These are phyloP conservation scores for Lolium multiflorum DNA, from an alignment of 176 grass and related monocot species.

Conservation along the genomic window DNA sequence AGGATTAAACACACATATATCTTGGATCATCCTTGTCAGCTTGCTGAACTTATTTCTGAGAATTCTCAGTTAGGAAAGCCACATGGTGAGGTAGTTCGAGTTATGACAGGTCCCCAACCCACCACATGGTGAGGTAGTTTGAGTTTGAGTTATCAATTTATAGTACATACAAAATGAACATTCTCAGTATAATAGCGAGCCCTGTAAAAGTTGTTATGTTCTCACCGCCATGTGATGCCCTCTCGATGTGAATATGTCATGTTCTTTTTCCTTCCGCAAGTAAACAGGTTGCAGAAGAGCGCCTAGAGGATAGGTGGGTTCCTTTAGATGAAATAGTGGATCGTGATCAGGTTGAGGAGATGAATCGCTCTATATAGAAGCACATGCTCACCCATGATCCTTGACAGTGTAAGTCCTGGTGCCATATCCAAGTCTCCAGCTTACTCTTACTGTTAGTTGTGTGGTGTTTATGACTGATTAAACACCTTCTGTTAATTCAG, in stretches of 20 bases:
- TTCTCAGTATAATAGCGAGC: too few relatives aligned
- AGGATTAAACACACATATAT: slow-evolving; percentile 97
- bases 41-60: slow-evolving; percentile 73
- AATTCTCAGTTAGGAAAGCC: slow-evolving; percentile 76
- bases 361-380: slow-evolving; percentile 78
- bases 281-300: slow-evolving; percentile 64
- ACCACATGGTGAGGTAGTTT: slow-evolving; percentile 71
- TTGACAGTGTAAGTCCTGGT: slow-evolving; percentile 77
- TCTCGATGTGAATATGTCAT: not conserved
- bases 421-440: slow-evolving; percentile 16
- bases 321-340: slow-evolving; percentile 74
- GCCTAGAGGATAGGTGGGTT: slow-evolving; percentile 84
- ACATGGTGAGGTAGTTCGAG: slow-evolving; percentile 62
- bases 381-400: slow-evolving; percentile 91
- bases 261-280: slow-evolving; percentile 9
- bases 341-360: slow-evolving; percentile 78
- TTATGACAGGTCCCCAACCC: not conserved
- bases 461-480: not conserved
- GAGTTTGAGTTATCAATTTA: not conserved
- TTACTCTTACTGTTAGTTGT: slow-evolving; percentile 14
- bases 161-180: too few relatives aligned
- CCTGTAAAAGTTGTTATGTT: not conserved
- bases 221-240: not conserved
- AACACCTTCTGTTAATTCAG: slow-evolving; percentile 51
- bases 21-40: slow-evolving; percentile 77